phyloP scores from a whole-genome alignment of 179 eudicot genomes.

The Silene noctiflora region DNA sequence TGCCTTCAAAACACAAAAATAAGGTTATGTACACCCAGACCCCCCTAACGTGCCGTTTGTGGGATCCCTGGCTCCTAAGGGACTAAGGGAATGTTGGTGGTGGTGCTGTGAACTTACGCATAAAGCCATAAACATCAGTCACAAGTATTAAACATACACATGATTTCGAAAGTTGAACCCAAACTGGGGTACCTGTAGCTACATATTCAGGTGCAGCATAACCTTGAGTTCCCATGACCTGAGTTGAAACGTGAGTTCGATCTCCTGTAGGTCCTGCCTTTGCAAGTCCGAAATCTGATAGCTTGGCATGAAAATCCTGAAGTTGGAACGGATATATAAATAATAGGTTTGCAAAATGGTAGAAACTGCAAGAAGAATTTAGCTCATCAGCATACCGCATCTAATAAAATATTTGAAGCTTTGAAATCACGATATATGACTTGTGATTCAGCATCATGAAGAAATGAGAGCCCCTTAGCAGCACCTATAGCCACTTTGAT shows the following conservation, averaged over 20 bases:
- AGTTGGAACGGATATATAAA: slow-evolving; percentile 18
- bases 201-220: slow-evolving; percentile 98
- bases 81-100: too few relatives aligned
- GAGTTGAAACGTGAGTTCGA: slow-evolving; percentile 91
- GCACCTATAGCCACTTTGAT: slow-evolving; percentile 90
- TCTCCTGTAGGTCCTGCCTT: slow-evolving; percentile 96
- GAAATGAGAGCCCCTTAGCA: slow-evolving; percentile 82
- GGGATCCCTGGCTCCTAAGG: too few relatives aligned
- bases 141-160: background rate
- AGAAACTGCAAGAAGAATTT: background rate
- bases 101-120: too few relatives aligned
- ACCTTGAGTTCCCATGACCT: slow-evolving; percentile 94
- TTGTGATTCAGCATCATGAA: slow-evolving; percentile 76
- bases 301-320: slow-evolving; percentile 84
- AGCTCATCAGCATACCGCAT: slow-evolving; percentile 48
- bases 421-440: slow-evolving; percentile 92
- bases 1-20: too few relatives aligned
- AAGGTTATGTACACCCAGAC: too few relatives aligned
- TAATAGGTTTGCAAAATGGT: background rate
- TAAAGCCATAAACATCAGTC: too few relatives aligned
- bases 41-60: too few relatives aligned
- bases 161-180: background rate
- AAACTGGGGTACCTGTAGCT: slow-evolving; percentile 63
- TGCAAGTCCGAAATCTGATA: slow-evolving; percentile 92
- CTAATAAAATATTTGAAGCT: slow-evolving; percentile 87